These are phyloP conservation scores for Agroathelia rolfsii DNA, from an alignment of 1,284 basidiomycete species.

Conservation along the genomic window DNA sequence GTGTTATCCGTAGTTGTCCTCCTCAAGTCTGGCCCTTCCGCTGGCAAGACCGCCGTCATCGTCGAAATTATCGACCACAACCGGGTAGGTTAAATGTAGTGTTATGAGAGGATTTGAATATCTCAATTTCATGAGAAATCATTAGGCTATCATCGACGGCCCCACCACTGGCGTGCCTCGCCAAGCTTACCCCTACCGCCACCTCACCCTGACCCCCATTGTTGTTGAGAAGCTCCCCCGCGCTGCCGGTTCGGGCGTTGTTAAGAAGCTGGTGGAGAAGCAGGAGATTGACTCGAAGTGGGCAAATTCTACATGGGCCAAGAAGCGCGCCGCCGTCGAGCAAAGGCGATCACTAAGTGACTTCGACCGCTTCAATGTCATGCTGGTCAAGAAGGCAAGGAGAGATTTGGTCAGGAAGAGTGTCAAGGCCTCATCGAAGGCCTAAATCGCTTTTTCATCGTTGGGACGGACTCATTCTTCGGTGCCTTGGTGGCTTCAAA, in stretches of 20 bases:
- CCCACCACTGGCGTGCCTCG: conserved; percentile 87
- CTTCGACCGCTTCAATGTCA: conserved; percentile 80
- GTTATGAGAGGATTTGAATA: too few species aligned
- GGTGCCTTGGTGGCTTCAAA: background rate
- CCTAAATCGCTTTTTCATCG: too few species aligned
- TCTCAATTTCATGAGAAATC: too few species aligned
- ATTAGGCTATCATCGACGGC: conserved; percentile 90
- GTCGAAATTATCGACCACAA: conserved; percentile 99
- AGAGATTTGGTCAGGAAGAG: conserved; percentile 62
- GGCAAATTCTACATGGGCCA: conserved; percentile 82
- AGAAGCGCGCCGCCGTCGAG: conserved; percentile 76
- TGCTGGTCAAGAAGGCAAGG: conserved; percentile 71
- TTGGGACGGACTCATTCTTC: too few species aligned
- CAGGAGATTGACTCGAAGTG: conserved; percentile 72
- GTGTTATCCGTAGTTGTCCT: conserved; percentile 64
- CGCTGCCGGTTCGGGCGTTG: conserved; percentile 70
- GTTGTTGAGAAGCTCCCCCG: conserved; percentile 82
- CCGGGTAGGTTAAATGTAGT: conserved; percentile 84
- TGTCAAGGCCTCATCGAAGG: conserved; percentile 36
- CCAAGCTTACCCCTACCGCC: conserved; percentile 86
- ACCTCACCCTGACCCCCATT: conserved; percentile 88
- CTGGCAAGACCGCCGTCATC: conserved; percentile 91
- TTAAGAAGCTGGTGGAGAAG: conserved; percentile 86
- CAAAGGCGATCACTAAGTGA: conserved; percentile 77
- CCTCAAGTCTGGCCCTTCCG: conserved; percentile 79